Conservation (phyloP, 768 basidiomycete genomes). For the Pleurotus sapidus region DNA sequence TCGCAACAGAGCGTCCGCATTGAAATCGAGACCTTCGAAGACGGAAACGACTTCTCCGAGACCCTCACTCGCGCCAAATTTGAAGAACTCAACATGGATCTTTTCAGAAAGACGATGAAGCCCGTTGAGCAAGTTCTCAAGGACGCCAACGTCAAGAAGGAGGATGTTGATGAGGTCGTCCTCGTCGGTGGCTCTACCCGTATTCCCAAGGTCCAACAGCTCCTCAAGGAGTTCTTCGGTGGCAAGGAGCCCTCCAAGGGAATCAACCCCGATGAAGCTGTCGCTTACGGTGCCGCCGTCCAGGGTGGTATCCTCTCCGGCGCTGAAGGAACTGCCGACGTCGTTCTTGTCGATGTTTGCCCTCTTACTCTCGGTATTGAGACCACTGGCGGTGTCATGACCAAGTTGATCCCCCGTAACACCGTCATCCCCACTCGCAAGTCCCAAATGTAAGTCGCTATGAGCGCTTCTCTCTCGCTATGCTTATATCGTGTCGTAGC, state of each 20-base stretch:
- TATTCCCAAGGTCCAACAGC: conserved; percentile 99
- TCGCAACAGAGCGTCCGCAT: conserved; percentile 87
- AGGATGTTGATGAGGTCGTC: conserved; percentile 89
- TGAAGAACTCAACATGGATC: conserved; percentile 97
- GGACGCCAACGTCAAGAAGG: conserved; percentile 98
- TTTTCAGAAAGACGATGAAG: conserved; percentile 99
- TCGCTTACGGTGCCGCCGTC: conserved; percentile 97
- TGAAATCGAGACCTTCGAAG: conserved; percentile 95
- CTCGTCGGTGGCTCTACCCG: conserved; percentile 98
- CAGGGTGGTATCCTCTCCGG: conserved; percentile 98
- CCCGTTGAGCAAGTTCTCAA: conserved; percentile 98
- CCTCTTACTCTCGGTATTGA: conserved; percentile 98
- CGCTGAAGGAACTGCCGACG: conserved; percentile 84
- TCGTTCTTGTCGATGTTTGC: conserved; percentile 95
- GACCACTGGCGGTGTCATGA: conserved; percentile 98
- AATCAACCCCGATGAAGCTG: conserved; percentile 99
- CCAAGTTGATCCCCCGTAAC: conserved; percentile 96
- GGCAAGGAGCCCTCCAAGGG: conserved; percentile 97
- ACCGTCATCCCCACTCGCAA: conserved; percentile 98
- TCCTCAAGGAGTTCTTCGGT: conserved; percentile 96
- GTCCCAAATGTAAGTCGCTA: conserved; percentile 73
- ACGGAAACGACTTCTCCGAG: conserved; percentile 96
- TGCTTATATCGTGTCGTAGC: conserved; percentile 28
- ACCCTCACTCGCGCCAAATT: conserved; percentile 98
- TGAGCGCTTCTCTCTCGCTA: conserved; percentile 1